A percentile compares a stretch with the other conserved stretches of the same genome.
These are phyloP conservation scores for Tetramitus jugosus DNA, from an alignment of 208 protist genomes.

Conservation along the genomic window DNA sequence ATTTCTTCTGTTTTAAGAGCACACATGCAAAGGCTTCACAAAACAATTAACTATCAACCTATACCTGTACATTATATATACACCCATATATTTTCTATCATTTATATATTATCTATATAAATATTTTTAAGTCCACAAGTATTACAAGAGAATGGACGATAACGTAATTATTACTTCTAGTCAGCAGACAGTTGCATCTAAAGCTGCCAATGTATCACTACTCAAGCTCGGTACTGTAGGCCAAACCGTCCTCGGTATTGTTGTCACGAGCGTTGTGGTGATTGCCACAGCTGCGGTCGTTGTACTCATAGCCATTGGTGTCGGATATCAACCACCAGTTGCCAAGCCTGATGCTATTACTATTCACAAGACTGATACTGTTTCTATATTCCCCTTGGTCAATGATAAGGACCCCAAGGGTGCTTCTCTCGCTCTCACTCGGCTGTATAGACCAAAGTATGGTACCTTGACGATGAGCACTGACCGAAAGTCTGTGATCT, in stretches of 20 bases:
- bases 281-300: background rate
- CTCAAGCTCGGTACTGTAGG: background rate
- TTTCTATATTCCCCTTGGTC: background rate
- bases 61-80: too few relatives aligned
- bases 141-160: background rate
- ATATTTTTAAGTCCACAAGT: background rate
- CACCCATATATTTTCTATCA: too few relatives aligned
- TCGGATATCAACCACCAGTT: background rate
- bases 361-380: background rate
- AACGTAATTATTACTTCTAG: too few relatives aligned
- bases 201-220: background rate
- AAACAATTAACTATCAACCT: too few relatives aligned
- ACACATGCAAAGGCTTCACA: too few relatives aligned
- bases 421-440: background rate
- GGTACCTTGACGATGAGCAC: background rate
- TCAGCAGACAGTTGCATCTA: too few relatives aligned
- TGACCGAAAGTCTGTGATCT: too few relatives aligned
- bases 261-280: background rate
- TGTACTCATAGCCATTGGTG: background rate
- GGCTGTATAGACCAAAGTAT: background rate
- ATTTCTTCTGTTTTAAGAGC: too few relatives aligned
- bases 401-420: constrained; percentile 3
- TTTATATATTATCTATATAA: too few relatives aligned
- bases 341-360: background rate
- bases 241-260: background rate